These are phyloP conservation scores for Fraxinus velutina DNA, from an alignment of 305 asterid species.

Conservation along the genomic window DNA sequence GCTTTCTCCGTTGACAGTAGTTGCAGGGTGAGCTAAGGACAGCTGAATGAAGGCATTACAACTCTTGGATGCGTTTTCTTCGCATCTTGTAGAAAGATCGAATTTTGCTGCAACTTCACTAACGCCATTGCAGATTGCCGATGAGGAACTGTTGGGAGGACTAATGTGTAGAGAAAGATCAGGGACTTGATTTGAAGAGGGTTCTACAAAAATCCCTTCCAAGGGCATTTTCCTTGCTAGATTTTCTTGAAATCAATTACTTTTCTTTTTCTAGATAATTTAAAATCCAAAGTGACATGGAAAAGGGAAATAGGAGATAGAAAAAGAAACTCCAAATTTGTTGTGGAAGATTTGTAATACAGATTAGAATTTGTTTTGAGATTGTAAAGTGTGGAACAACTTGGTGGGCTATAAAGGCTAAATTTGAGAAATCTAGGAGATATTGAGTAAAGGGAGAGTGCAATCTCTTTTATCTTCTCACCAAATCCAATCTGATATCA, in stretches of 20 bases:
- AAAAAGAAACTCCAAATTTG: conserved; percentile 13
- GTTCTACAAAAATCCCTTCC: conserved; percentile 62
- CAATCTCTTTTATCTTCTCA: not conserved
- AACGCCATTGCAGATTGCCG: conserved; percentile 24
- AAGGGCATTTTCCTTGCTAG: conserved; percentile 55
- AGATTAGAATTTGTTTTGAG: not conserved
- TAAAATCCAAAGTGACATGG: not conserved
- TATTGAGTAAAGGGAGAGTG: conserved; percentile 10
- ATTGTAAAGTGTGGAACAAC: not conserved
- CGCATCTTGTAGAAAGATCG: conserved; percentile 29
- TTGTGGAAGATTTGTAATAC: not conserved
- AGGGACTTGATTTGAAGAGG: conserved; percentile 48
- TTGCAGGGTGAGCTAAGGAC: conserved; percentile 60
- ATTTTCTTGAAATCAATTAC: conserved; percentile 1
- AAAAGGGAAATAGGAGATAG: conserved; percentile 10
- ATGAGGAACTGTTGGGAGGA: conserved; percentile 48
- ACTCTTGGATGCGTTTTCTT: conserved; percentile 24
- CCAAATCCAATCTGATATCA: conserved; percentile 13
- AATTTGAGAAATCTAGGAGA: conserved; percentile 10
- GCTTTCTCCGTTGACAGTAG: conserved; percentile 12
- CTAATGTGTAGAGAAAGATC: conserved; percentile 94
- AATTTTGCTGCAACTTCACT: conserved; percentile 24
- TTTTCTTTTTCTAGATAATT: not conserved
- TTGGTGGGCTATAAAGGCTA: not conserved
- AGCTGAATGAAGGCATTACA: conserved; percentile 49